Percentiles rank a stretch among this genome's conserved stretches.
phyloP scores from a whole-genome alignment of 1,139 yeast genomes.

The Geotrichum phurueaensis region DNA sequence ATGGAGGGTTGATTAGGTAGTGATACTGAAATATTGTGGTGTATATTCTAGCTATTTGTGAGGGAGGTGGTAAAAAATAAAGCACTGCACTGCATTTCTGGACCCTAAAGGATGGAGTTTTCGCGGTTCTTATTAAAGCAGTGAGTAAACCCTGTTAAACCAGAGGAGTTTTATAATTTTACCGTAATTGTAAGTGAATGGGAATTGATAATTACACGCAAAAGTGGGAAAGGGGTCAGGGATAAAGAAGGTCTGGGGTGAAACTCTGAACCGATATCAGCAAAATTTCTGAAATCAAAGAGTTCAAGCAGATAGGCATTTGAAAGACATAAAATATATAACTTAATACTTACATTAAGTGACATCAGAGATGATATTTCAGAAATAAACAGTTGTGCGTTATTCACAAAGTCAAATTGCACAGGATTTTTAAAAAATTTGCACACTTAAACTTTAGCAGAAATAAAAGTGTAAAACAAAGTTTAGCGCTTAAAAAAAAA shows the following conservation, averaged over 20 bases:
- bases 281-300: neutral
- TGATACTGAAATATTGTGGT: neutral
- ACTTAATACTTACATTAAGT: neutral
- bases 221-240: neutral
- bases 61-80: neutral
- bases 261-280: neutral
- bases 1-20: neutral
- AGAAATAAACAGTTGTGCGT: neutral
- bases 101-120: neutral
- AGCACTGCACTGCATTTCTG: neutral
- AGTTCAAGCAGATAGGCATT: neutral
- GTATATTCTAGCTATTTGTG: neutral
- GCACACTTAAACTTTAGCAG: neutral
- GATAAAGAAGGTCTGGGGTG: neutral
- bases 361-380: neutral
- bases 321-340: neutral
- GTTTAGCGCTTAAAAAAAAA: neutral
- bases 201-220: neutral
- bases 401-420: too few relatives aligned
- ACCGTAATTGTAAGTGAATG: neutral
- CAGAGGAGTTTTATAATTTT: neutral
- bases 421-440: too few relatives aligned
- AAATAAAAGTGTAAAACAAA: neutral
- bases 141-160: neutral
- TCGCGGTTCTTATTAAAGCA: neutral